A percentile compares a stretch with the other conserved stretches of the same genome.
These are phyloP conservation scores for Kurtzmaniella fragi DNA, from an alignment of 805 yeast species.

Conservation along the genomic window DNA sequence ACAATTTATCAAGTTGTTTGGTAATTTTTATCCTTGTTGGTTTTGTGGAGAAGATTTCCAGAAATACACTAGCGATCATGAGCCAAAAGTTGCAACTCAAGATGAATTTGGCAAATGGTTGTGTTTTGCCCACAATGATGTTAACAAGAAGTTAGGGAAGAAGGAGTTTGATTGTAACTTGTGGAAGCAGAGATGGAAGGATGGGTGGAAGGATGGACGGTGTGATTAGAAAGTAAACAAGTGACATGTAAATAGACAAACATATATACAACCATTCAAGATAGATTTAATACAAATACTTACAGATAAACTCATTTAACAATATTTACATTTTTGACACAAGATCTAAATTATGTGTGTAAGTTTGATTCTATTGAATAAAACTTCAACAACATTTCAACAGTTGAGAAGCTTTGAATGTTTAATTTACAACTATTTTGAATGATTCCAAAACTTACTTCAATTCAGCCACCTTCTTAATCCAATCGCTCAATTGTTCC, in stretches of 20 bases:
- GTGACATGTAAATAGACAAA: constrained; percentile 5
- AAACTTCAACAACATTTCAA: too few species aligned
- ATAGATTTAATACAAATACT: too few species aligned
- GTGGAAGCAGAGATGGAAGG: constrained; percentile 94
- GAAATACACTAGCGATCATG: constrained; percentile 47
- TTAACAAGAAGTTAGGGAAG: constrained; percentile 83
- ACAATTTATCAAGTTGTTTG: constrained; percentile 63
- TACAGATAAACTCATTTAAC: too few species aligned
- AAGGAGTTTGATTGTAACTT: constrained; percentile 78
- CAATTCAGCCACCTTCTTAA: constrained; percentile 13
- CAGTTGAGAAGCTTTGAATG: too few species aligned
- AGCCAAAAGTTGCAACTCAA: constrained; percentile 57
- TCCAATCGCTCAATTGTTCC: constrained; percentile 26
- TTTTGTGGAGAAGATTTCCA: constrained; percentile 86
- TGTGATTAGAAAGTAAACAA: constrained; percentile 29
- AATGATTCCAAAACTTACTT: background rate
- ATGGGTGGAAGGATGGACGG: constrained; percentile 78
- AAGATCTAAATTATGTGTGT: background rate
- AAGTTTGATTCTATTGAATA: too few species aligned
- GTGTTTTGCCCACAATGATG: constrained; percentile 92
- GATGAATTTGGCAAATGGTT: constrained; percentile 87
- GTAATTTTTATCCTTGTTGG: constrained; percentile 89
- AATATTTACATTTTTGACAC: background rate
- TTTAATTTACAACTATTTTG: too few species aligned
- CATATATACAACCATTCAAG: background rate